Base-by-base conservation (phyloP, 176 grass and related monocot species). In the Oryza meridionalis region DNA sequence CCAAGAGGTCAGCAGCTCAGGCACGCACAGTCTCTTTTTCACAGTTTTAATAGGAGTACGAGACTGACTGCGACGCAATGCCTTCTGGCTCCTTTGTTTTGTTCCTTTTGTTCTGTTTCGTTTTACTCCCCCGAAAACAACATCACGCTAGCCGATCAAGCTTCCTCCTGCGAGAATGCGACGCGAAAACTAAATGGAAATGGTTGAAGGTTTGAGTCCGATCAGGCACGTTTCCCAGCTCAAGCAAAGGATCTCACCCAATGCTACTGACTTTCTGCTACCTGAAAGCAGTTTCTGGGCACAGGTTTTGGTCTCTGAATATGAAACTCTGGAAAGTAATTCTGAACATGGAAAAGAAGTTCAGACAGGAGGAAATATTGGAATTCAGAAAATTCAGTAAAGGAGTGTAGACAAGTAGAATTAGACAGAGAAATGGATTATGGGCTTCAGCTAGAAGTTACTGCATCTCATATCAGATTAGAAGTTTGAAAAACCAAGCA, bases 231-330 rank as follows among this genome's bases (percentile, higher is more conserved):
- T 47, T 47, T 58, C 33, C 35, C 31, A 24, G 4, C 33, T 26
- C 17, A 69, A 43, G 12, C 7, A 75, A 17, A 67, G 9, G 19
- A 49, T 33, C 33, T 21, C 45, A 55, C 12, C 11, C 10, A 5
- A 29, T 47, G 75, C 27, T 15, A 24, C 27, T 17, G 53, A 62
- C 13, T 68, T 61, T 74, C 51, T 47, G 50, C 59, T 67, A 2
- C 59, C 44, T 75, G 70, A 83, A 66, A 83, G 59, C 58, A 83
- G 32, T 38, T 47, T 67, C 7, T n/a, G 55, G 6, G 21, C 21
- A 22, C 55, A 37, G 21, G 21, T 61, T 61, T 10, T 62, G 58
- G 13, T 24, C 21, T 62, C 58, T 62, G 58, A 24, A 62, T 62
- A 24, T 22, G 58, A 24, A 62, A 62, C n/a, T 62, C 58, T 24